Conservation (phyloP, 2,329 filamentous ascomycete genomes). For the Fusarium denticulatum region DNA sequence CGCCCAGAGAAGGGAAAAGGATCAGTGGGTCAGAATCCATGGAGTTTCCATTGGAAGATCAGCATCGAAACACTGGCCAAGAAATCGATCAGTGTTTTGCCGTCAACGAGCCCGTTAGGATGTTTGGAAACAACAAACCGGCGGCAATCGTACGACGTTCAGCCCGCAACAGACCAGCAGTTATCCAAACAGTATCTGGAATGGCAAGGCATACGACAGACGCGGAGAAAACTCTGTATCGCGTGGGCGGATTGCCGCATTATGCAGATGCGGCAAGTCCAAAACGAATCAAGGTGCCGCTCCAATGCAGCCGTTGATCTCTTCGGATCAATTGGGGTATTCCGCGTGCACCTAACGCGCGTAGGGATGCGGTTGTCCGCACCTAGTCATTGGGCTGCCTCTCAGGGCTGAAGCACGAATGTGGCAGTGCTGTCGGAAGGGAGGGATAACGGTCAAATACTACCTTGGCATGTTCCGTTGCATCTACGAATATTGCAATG, state of each 20-base stretch:
- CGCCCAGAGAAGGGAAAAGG: not conserved
- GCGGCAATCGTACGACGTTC: constrained; percentile 15
- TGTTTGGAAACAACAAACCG: constrained; percentile 18
- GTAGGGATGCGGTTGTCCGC: constrained; percentile 18
- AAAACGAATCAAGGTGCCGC: constrained; percentile 36
- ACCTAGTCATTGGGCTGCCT: constrained; percentile 17
- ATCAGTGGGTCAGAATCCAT: constrained; percentile 24
- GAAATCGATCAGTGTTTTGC: constrained; percentile 15
- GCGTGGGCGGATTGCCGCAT: constrained; percentile 26
- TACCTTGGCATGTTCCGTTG: constrained; percentile 16
- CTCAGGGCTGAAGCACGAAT: constrained; percentile 33
- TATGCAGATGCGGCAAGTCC: constrained; percentile 35
- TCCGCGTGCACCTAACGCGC: constrained; percentile 27
- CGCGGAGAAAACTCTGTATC: constrained; percentile 33
- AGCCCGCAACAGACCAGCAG: constrained; percentile 10
- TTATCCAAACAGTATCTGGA: constrained; percentile 17
- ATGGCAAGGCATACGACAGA: constrained; percentile 23
- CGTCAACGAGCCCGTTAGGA: constrained; percentile 2
- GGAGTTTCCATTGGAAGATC: constrained; percentile 16
- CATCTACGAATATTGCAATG: constrained; percentile 7
- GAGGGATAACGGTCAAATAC: constrained; percentile 24
- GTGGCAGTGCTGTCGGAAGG: constrained; percentile 33
- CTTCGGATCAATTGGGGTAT: constrained; percentile 37
- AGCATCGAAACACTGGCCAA: constrained; percentile 7
- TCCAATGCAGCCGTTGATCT: constrained; percentile 36